phyloP scores from a whole-genome alignment of 352 stramenopile species.

The Globisporangium sylvaticum region DNA sequence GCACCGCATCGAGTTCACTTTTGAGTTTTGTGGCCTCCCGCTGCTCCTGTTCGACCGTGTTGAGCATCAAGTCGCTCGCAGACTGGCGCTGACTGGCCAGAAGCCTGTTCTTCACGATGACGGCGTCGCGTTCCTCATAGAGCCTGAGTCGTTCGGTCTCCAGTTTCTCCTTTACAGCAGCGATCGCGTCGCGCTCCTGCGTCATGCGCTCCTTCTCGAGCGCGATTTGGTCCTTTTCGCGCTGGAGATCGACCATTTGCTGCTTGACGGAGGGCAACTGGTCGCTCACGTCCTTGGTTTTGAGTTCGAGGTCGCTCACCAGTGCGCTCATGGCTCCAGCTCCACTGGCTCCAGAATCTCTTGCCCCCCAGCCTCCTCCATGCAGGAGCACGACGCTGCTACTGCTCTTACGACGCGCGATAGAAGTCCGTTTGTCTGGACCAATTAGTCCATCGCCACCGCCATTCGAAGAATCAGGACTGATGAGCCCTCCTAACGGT shows the following conservation, averaged over 20 bases:
- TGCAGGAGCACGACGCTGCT: slow-evolving; percentile 15
- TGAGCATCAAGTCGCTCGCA: neutral
- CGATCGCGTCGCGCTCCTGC: slow-evolving; percentile 24
- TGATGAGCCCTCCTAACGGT: neutral
- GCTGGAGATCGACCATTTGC: slow-evolving; percentile 11
- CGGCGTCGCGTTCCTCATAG: slow-evolving; percentile 9
- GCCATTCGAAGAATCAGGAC: neutral
- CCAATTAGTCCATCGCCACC: neutral
- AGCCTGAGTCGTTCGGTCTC: slow-evolving; percentile 2
- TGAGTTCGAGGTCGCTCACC: slow-evolving; percentile 24
- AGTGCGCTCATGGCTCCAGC: slow-evolving; percentile 9
- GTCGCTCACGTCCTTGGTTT: slow-evolving; percentile 25
- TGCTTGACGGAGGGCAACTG: slow-evolving; percentile 9
- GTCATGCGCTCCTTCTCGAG: slow-evolving; percentile 8
- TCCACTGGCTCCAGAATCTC: neutral
- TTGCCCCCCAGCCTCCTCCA: neutral
- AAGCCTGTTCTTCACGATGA: neutral
- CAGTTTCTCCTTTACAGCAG: slow-evolving; percentile 2
- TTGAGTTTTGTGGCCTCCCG: neutral
- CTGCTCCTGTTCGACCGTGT: slow-evolving; percentile 8
- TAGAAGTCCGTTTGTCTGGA: neutral
- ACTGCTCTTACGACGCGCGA: slow-evolving; percentile 8
- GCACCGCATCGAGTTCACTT: neutral
- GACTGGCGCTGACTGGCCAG: slow-evolving; percentile 7
- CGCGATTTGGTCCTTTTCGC: slow-evolving; percentile 1